A percentile compares a stretch with the other conserved stretches of the same genome.
phyloP scores from a whole-genome alignment of 192 early-diverging fungal genomes.

The Coemansia aciculifera region DNA sequence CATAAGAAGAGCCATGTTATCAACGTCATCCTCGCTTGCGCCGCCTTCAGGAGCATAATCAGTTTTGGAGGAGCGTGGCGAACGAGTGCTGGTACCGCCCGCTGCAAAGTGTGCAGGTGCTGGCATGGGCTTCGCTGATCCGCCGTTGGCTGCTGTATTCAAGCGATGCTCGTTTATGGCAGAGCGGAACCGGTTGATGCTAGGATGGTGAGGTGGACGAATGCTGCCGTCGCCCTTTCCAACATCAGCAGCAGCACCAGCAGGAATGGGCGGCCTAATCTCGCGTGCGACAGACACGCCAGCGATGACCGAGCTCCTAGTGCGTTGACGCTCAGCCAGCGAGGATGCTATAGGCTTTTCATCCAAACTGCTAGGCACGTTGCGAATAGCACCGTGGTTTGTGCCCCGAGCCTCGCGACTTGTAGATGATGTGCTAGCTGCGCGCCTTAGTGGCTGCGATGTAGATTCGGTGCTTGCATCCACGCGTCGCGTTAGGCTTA shows the following conservation, averaged over 20 bases:
- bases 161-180: constrained; percentile 27
- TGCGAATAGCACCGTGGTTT: neutral
- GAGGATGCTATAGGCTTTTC: constrained; percentile 5
- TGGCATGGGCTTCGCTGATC: neutral
- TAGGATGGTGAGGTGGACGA: constrained; percentile 45
- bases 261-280: neutral
- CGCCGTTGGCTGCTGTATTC: neutral
- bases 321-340: constrained; percentile 15
- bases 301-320: neutral
- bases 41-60: neutral
- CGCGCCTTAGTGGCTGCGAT: constrained; percentile 15
- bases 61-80: neutral
- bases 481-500: constrained; percentile 19
- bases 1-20: constrained; percentile 28
- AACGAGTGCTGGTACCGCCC: neutral
- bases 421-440: constrained; percentile 7
- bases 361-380: constrained; percentile 10
- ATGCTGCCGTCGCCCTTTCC: neutral
- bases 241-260: neutral
- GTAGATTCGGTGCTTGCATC: neutral
- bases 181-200: constrained; percentile 30
- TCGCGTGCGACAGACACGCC: neutral
- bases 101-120: neutral
- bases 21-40: constrained; percentile 12
- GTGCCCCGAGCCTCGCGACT: constrained; percentile 13